phyloP scores from a whole-genome alignment of 805 yeast species.

The Brettanomyces sp. region DNA sequence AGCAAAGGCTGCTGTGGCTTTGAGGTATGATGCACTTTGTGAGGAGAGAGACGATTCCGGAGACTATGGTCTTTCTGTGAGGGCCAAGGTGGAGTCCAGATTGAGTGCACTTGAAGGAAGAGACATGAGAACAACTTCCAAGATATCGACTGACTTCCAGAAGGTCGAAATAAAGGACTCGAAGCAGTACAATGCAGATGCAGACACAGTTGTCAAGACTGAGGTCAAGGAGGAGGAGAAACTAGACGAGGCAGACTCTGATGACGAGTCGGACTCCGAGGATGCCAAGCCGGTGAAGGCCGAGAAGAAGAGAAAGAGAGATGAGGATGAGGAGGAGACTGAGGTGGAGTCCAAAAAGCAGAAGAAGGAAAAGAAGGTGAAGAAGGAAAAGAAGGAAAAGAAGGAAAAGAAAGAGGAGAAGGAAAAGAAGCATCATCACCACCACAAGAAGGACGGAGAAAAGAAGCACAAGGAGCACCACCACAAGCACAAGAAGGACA shows the following conservation, averaged over 20 bases:
- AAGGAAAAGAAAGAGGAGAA: slow-evolving; percentile 15
- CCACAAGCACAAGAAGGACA: slow-evolving; percentile 12
- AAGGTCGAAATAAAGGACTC: slow-evolving; percentile 83
- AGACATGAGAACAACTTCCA: slow-evolving; percentile 84
- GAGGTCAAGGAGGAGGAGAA: slow-evolving; percentile 8
- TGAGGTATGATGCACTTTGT: slow-evolving; percentile 92
- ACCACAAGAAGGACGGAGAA: slow-evolving; percentile 14
- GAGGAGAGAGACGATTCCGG: slow-evolving; percentile 97
- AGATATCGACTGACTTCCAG: slow-evolving; percentile 71
- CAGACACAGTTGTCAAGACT: slow-evolving; percentile 51
- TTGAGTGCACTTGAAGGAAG: slow-evolving; percentile 94
- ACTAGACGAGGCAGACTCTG: slow-evolving; percentile 18
- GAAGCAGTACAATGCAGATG: slow-evolving; percentile 88
- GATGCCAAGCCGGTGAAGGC: slow-evolving; percentile 18
- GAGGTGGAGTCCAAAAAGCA: slow-evolving; percentile 43
- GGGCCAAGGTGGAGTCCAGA: slow-evolving; percentile 91
- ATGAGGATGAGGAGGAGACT: slow-evolving; percentile 43
- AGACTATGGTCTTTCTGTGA: slow-evolving; percentile 81
- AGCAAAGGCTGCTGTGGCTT: slow-evolving; percentile 94
- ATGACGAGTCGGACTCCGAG: slow-evolving; percentile 24
- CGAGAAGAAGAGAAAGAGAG: slow-evolving; percentile 25
- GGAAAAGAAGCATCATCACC: slow-evolving; percentile 14
- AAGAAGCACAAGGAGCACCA: slow-evolving; percentile 17
- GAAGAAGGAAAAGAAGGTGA: slow-evolving; percentile 30
- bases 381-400: slow-evolving; percentile 19